phyloP scores from a whole-genome alignment of 2,329 filamentous ascomycete genomes.

The Botrytis paeoniae region DNA sequence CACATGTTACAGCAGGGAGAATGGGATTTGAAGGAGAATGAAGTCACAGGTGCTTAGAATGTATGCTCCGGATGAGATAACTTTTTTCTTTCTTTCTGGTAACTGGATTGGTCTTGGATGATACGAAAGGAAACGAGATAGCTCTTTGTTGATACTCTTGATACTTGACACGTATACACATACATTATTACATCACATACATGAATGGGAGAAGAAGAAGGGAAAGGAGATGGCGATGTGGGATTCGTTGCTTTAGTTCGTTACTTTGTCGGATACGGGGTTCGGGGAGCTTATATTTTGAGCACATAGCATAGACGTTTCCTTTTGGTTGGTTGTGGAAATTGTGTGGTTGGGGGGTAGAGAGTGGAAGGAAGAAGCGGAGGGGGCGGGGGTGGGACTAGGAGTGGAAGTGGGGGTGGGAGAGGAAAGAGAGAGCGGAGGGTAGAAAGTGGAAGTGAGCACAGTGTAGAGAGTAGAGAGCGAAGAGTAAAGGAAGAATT shows the following conservation, averaged over 20 bases:
- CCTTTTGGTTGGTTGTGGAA: background rate
- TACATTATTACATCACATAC: background rate
- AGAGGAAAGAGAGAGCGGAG: too few relatives aligned
- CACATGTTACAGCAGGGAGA: conserved; percentile 51
- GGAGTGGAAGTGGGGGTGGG: background rate
- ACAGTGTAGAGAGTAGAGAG: background rate
- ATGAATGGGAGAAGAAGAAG: background rate
- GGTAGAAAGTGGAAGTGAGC: background rate
- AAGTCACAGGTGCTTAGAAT: conserved; percentile 16
- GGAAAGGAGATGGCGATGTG: background rate
- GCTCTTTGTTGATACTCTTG: background rate
- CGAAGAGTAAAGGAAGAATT: background rate
- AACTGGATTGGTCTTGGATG: background rate
- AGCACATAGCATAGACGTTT: background rate
- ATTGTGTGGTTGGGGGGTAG: background rate
- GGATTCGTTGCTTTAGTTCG: background rate
- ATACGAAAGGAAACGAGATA: background rate
- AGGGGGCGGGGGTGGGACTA: background rate
- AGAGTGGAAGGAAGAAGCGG: background rate
- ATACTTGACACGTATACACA: conserved; percentile 10
- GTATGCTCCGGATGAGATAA: background rate
- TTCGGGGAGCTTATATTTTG: background rate
- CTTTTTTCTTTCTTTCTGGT: background rate
- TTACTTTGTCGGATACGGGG: background rate
- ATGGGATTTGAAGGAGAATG: conserved; percentile 36